Percentiles rank a stretch among this genome's conserved stretches.
These are phyloP conservation scores for Penicillium polonicum DNA, from an alignment of 2,329 filamentous ascomycete species.

Conservation along the genomic window DNA sequence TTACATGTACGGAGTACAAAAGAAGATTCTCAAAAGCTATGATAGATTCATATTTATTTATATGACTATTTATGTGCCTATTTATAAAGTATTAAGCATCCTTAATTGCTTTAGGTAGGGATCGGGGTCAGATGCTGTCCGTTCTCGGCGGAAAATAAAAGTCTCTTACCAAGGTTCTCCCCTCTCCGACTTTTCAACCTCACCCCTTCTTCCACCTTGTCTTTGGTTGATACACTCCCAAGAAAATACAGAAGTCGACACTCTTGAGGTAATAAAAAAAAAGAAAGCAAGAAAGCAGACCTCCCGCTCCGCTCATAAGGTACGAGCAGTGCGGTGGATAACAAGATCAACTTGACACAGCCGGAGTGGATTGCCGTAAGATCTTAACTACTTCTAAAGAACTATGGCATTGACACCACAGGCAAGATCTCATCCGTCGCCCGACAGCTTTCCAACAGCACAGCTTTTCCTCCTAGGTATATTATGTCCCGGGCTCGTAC, in stretches of 20 bases:
- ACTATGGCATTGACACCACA: conserved; percentile 61
- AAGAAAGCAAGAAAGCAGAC: background rate
- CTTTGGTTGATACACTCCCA: too few relatives aligned
- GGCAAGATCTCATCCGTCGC: conserved; percentile 57
- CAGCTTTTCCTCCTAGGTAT: conserved; percentile 84
- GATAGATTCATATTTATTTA: background rate
- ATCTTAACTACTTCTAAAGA: conserved; percentile 46
- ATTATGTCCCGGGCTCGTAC: conserved; percentile 26
- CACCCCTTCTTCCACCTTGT: background rate
- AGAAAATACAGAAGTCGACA: background rate
- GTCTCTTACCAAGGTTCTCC: background rate
- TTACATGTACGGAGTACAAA: background rate
- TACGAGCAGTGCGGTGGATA: background rate
- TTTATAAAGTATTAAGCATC: background rate
- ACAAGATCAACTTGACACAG: conserved; percentile 11
- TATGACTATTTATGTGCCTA: background rate
- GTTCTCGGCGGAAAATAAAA: background rate
- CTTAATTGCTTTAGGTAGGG: background rate
- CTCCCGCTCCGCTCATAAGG: background rate
- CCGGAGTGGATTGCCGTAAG: conserved; percentile 50
- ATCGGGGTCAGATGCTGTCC: background rate
- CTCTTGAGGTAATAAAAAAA: background rate
- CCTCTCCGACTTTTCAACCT: background rate
- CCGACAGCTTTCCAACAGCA: conserved; percentile 71
- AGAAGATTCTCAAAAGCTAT: background rate